These are phyloP conservation scores for Spatholobus suberectus DNA, from an alignment of 306 rosid species.

Conservation along the genomic window DNA sequence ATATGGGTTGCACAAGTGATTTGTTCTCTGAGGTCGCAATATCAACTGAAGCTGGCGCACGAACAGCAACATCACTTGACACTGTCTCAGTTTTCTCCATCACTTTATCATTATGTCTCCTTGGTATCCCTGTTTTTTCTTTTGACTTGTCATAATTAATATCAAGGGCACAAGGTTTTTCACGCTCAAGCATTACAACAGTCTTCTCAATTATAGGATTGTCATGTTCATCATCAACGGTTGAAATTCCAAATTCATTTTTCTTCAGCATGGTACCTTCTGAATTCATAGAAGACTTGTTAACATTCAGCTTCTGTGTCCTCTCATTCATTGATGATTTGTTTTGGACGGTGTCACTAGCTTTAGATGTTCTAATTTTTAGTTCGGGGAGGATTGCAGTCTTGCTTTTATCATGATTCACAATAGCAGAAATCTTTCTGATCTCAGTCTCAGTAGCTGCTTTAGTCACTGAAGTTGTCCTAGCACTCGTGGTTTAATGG, in stretches of 20 bases:
- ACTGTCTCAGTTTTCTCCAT: constrained; percentile 46
- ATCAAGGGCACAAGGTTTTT: constrained; percentile 53
- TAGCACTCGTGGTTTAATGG: constrained; percentile 49
- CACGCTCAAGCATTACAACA: constrained; percentile 72
- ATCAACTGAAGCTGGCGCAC: constrained; percentile 51
- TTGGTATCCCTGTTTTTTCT: constrained; percentile 38
- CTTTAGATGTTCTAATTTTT: constrained; percentile 73
- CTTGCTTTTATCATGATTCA: constrained; percentile 77
- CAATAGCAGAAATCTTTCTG: constrained; percentile 78
- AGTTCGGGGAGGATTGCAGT: constrained; percentile 88
- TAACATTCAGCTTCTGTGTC: constrained; percentile 50
- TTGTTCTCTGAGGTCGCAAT: constrained; percentile 44
- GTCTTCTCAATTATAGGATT: constrained; percentile 81
- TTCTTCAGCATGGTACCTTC: constrained; percentile 58
- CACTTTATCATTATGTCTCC: constrained; percentile 39
- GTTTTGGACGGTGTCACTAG: constrained; percentile 51
- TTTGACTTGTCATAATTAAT: constrained; percentile 34
- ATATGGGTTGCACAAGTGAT: constrained; percentile 45
- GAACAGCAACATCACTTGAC: constrained; percentile 50
- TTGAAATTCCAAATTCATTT: constrained; percentile 44
- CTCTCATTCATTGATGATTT: constrained; percentile 52
- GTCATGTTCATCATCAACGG: constrained; percentile 53
- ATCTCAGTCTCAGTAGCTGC: constrained; percentile 57
- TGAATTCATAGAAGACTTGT: constrained; percentile 50
- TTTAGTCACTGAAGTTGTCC: constrained; percentile 52